These are phyloP conservation scores for Penicillium italicum DNA, from an alignment of 2,329 filamentous ascomycete genomes.

Conservation along the genomic window DNA sequence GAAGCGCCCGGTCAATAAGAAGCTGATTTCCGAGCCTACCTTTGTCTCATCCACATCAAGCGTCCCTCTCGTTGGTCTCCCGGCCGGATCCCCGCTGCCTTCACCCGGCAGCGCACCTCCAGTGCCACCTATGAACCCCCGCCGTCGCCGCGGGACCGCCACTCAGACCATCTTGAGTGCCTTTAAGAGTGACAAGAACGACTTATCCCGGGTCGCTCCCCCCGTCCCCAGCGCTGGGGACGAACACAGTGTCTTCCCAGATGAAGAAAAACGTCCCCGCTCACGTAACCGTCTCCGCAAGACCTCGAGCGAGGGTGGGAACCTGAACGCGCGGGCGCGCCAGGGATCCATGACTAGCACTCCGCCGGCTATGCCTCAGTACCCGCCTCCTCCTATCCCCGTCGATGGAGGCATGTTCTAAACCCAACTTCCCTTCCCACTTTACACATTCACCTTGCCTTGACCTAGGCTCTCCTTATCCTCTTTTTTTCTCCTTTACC, in stretches of 20 bases:
- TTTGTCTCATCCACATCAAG: conserved; percentile 54
- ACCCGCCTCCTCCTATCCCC: conserved; percentile 29
- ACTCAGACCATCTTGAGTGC: conserved; percentile 42
- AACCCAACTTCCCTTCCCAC: conserved; percentile 4
- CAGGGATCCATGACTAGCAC: conserved; percentile 37
- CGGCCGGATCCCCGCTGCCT: conserved; percentile 54
- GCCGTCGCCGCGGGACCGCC: conserved; percentile 50
- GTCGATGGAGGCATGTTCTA: conserved; percentile 42
- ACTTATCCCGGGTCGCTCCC: conserved; percentile 25
- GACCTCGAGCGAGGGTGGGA: conserved; percentile 43
- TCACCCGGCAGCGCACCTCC: conserved; percentile 50
- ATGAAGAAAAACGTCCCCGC: conserved; percentile 41
- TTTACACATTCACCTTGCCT: not conserved
- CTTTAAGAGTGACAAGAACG: conserved; percentile 37
- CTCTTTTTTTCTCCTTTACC: conserved; percentile 5
- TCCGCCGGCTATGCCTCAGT: conserved; percentile 33
- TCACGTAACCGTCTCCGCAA: conserved; percentile 25
- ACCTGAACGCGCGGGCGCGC: conserved; percentile 45
- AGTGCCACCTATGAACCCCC: conserved; percentile 59
- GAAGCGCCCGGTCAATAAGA: conserved; percentile 59
- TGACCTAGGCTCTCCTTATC: conserved; percentile 1
- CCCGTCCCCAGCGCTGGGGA: conserved; percentile 19
- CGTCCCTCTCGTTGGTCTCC: conserved; percentile 56
- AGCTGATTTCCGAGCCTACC: conserved; percentile 59
- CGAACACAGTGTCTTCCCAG: conserved; percentile 23